These are phyloP conservation scores for Globisporangium iwayamae DNA, from an alignment of 352 stramenopile genomes.

Conservation along the genomic window DNA sequence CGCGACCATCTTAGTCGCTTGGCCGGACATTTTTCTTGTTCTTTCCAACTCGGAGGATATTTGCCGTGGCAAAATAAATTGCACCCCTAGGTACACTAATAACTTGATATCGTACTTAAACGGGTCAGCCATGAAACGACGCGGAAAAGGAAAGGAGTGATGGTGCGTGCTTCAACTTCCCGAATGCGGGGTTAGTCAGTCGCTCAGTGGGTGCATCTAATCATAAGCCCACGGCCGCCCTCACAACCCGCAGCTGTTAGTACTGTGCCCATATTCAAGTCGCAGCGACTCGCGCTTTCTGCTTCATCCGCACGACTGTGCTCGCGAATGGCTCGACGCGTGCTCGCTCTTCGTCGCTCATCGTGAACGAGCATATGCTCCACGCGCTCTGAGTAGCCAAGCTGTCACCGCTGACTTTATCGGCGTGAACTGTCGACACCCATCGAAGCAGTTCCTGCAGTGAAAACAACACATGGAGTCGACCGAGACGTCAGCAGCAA, in stretches of 20 bases:
- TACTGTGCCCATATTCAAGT: no score
- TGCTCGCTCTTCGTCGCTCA: neutral
- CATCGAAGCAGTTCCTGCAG: neutral
- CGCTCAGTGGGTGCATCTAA: neutral
- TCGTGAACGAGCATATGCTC: constrained; percentile 1
- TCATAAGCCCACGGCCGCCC: neutral
- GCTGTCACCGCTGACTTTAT: neutral
- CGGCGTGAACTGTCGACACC: neutral
- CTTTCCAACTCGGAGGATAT: neutral
- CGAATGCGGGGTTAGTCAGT: neutral
- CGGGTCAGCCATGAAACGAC: neutral
- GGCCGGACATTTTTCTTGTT: neutral
- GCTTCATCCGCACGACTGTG: neutral
- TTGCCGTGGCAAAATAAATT: neutral
- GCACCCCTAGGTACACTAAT: neutral
- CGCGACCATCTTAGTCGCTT: neutral
- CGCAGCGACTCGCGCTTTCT: neutral
- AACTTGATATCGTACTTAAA: neutral
- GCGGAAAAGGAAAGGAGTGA: neutral
- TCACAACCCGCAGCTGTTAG: no score
- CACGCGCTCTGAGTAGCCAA: neutral
- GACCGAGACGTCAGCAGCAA: no score
- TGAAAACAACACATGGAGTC: neutral
- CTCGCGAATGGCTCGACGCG: neutral
- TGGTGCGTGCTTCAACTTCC: neutral